Base-by-base conservation (phyloP, 148 eudicot genomes). In the Simmondsia chinensis region DNA sequence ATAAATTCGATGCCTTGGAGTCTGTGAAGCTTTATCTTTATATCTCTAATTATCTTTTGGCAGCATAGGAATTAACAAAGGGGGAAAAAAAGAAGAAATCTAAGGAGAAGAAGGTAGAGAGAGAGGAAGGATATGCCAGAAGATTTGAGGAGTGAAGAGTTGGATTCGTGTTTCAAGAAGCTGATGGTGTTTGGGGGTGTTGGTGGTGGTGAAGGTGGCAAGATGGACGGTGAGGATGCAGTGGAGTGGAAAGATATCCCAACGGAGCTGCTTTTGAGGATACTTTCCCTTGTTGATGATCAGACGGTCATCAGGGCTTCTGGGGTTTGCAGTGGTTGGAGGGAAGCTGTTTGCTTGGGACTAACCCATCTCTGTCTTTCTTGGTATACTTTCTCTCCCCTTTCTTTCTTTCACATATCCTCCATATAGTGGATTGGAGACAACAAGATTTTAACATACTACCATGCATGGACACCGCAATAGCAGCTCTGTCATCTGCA, bases 161-260 rank as follows among this genome's bases (percentile, higher is more conserved):
- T 84, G 69, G 70, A 77, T 21, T 39, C 39, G 18, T 69, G 76
- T 51, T 82, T 91, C 36, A 68, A 72, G 67, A 79, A 79, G 51
- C 46, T 85, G 34, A 74, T 82, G 93, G 95, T 82, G 40, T 64
- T 64, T 23, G 53, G 50, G 38, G 63, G 52, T 38, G 51, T 43
- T 26, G 55, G 38, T 36, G 53, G 42, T 9, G 49, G 47, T 34
- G 66, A 38, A 10, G 61, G 37, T 23, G 27, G 43, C 7, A 71
- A 60, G 45, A 61, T 66, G 63, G 61, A 45, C 7, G 59, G 49
- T 36, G 66, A 62, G 34, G 50, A 60, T 56, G 65, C 55, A 27
- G 57, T 65, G 0, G 68, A 82, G 34, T 91, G 97, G 97, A 85
- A 82, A 26, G 94, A 91, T 56, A 72, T 85, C 5, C 97, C 97